These are phyloP conservation scores for Ogataea salicorniae DNA, from an alignment of 805 yeast species.

Conservation along the genomic window DNA sequence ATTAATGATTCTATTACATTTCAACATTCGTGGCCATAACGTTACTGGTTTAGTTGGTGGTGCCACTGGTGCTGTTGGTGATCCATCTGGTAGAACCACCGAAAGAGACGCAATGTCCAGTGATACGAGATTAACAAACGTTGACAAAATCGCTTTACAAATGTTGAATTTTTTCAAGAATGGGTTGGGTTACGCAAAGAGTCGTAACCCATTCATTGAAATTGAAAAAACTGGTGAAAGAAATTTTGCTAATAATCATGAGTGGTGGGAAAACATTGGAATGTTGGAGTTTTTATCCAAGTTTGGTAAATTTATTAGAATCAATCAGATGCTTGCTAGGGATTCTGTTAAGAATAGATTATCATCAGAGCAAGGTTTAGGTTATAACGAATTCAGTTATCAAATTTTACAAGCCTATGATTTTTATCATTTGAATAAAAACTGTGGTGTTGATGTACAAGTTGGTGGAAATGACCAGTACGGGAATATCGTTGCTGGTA, in stretches of 20 bases:
- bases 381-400: constrained; percentile 91
- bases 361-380: constrained; percentile 66
- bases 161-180: constrained; percentile 52
- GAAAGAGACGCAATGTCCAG: constrained; percentile 64
- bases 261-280: constrained; percentile 81
- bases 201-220: constrained; percentile 33
- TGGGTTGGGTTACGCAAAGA: constrained; percentile 58
- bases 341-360: constrained; percentile 81
- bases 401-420: constrained; percentile 93
- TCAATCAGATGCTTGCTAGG: constrained; percentile 81
- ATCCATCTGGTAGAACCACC: constrained; percentile 85
- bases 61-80: constrained; percentile 95
- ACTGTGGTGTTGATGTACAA: constrained; percentile 61
- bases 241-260: constrained; percentile 51
- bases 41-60: constrained; percentile 87
- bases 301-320: constrained; percentile 75
- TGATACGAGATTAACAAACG: constrained; percentile 49
- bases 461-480: constrained; percentile 97
- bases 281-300: constrained; percentile 73
- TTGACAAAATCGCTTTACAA: constrained; percentile 55
- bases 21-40: constrained; percentile 77
- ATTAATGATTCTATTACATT: constrained; percentile 76
- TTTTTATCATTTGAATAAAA: constrained; percentile 70
- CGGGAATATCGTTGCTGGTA: constrained; percentile 97
- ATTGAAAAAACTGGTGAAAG: constrained; percentile 12